phyloP scores from a whole-genome alignment of 345 rosid species.

The Leavenworthia alabamica region DNA sequence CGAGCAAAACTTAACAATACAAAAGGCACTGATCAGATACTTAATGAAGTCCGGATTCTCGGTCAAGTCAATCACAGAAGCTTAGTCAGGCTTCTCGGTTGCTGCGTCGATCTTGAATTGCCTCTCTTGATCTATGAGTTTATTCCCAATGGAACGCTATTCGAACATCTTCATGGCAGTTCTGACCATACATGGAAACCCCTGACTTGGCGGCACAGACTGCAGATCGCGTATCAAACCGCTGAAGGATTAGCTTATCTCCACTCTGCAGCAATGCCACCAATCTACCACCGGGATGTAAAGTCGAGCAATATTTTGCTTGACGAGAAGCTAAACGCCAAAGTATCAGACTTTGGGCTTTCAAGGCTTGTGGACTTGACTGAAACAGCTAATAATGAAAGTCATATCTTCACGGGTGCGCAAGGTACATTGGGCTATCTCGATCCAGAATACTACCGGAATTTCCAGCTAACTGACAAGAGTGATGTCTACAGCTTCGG shows the following conservation, averaged over 20 bases:
- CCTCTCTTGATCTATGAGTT: conserved; percentile 55
- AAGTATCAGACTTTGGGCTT: conserved; percentile 52
- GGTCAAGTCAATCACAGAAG: conserved; percentile 59
- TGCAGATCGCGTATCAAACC: conserved; percentile 41
- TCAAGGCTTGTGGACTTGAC: conserved; percentile 41
- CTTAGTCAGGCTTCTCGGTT: conserved; percentile 43
- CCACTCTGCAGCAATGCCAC: conserved; percentile 47
- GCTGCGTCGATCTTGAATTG: conserved; percentile 42
- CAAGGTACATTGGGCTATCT: conserved; percentile 58
- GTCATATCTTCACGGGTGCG: conserved; percentile 51
- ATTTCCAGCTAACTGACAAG: conserved; percentile 53
- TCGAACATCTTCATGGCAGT: conserved; percentile 40
- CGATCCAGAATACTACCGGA: conserved; percentile 57
- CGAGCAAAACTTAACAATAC: conserved; percentile 50
- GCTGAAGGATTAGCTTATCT: conserved; percentile 59
- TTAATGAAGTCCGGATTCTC: conserved; percentile 56
- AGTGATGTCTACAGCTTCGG: conserved; percentile 67
- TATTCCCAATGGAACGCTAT: conserved; percentile 50
- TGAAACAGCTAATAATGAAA: conserved; percentile 29
- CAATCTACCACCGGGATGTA: conserved; percentile 55
- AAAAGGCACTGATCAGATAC: conserved; percentile 44
- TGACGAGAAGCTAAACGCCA: conserved; percentile 43
- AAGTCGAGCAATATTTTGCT: conserved; percentile 57
- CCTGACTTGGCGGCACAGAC: conserved; percentile 38
- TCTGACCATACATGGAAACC: conserved; percentile 23